Base-by-base conservation (phyloP, 257 asterid genomes). In the Leptodermis oblonga region DNA sequence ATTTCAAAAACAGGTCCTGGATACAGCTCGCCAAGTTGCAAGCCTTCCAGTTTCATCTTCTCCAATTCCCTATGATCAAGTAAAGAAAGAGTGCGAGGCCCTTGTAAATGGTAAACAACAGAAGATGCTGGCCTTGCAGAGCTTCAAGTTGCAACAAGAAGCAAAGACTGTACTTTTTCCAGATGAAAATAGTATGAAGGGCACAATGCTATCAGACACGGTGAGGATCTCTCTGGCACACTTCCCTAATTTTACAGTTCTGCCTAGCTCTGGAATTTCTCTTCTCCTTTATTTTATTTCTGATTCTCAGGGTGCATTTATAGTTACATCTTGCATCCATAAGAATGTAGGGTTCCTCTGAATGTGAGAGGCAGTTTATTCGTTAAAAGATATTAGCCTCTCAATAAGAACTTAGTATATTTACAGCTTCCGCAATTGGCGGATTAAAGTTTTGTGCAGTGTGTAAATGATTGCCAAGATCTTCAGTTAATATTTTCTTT, bases 1-100 rank as follows among this genome's bases (percentile, higher is more conserved):
- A 14, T 45, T 11, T 46, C 56, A 33, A 58, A 52, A 41, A 25
- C 71, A 83, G 85, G 87, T 80, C 52, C 60, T 77, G 70, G 87
- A 83, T 69, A 83, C 83, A 65, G 85, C 87, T 4, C 79, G 60
- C 42, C 83, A 83, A 70, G 87, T 83, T 67, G 85, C 83, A 70
- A 80, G 81, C 74, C 61, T 70, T 62, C 85, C 87, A 30, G 70
- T 73, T 70, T 78, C 85, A 59, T 73, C 81, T 74, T 74, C 79
- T 7, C 83, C 83, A 15, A 75, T 81, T 39, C 80, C 87, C 25
- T 83, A 83, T 73, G 87, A 83, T 74, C 83, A 80, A 73, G 87
- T 83, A 25, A 83, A 80, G 73, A 77, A 69, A 53, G 83, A 80
- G 58, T 83, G 87, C 28, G 87, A 83, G 72, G 87, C 87, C 62